phyloP scores from a whole-genome alignment of 805 yeast species.

The Starmerella vaccinii region DNA sequence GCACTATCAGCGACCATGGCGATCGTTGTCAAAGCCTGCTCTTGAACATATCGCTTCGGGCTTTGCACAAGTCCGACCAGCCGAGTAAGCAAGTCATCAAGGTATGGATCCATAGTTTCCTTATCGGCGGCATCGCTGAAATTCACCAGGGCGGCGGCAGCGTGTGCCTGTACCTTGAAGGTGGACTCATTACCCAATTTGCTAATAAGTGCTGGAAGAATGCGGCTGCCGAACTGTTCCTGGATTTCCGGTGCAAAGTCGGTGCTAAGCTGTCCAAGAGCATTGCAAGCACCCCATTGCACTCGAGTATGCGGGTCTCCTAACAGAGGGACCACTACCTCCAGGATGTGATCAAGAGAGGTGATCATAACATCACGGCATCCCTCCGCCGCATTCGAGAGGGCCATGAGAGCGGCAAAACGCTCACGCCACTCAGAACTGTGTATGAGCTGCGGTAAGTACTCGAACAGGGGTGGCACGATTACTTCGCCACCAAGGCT shows the following conservation, averaged over 20 bases:
- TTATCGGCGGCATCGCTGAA: conserved; percentile 86
- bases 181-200: conserved; percentile 56
- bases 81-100: conserved; percentile 68
- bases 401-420: conserved; percentile 93
- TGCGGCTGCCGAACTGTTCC: conserved; percentile 62
- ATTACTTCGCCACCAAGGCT: conserved; percentile 72
- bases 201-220: conserved; percentile 80
- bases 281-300: conserved; percentile 94
- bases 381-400: conserved; percentile 95
- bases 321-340: conserved; percentile 75
- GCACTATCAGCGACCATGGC: conserved; percentile 97
- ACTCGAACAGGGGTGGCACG: conserved; percentile 78
- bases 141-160: conserved; percentile 96
- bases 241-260: conserved; percentile 90
- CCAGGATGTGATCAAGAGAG: conserved; percentile 72
- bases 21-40: conserved; percentile 91
- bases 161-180: conserved; percentile 92
- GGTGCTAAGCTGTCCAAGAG: conserved; percentile 91
- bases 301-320: conserved; percentile 86
- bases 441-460: conserved; percentile 69
- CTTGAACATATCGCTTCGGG: conserved; percentile 89
- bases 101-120: conserved; percentile 81
- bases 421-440: conserved; percentile 85
- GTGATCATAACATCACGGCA: conserved; percentile 77
- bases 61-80: conserved; percentile 67